phyloP scores from a whole-genome alignment of 1,139 yeast genomes.

The Saccharomyces hybrid region DNA sequence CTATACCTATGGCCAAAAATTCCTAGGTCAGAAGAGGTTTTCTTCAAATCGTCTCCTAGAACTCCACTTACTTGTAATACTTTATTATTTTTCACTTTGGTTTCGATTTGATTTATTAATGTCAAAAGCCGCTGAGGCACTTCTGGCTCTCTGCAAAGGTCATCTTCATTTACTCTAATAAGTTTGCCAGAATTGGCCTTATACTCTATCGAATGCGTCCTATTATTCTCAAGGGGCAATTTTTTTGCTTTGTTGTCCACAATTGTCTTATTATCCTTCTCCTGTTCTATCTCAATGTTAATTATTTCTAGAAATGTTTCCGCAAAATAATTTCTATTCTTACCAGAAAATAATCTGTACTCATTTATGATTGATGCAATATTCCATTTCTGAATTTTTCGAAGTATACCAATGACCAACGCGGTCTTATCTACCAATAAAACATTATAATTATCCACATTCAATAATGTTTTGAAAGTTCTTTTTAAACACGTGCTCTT shows the following conservation, averaged over 20 bases:
- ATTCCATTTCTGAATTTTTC: slow-evolving; percentile 85
- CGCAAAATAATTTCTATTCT: slow-evolving; percentile 66
- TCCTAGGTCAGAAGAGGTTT: slow-evolving; percentile 24
- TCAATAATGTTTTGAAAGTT: slow-evolving; percentile 54
- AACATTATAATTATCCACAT: slow-evolving; percentile 58
- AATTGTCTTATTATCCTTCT: slow-evolving; percentile 11
- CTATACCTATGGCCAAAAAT: slow-evolving; percentile 30
- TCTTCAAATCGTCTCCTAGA: slow-evolving; percentile 7
- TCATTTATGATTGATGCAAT: slow-evolving; percentile 78
- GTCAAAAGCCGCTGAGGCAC: slow-evolving; percentile 26
- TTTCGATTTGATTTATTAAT: slow-evolving; percentile 19
- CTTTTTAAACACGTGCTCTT: slow-evolving; percentile 49
- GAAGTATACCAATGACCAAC: slow-evolving; percentile 67
- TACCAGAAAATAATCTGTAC: slow-evolving; percentile 69
- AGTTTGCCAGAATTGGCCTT: slow-evolving; percentile 7
- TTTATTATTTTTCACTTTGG: slow-evolving; percentile 9
- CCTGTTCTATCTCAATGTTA: slow-evolving; percentile 42
- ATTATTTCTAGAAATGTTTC: slow-evolving; percentile 76
- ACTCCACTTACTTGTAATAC: slow-evolving; percentile 3
- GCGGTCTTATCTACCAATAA: slow-evolving; percentile 74
- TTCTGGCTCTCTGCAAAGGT: slow-evolving; percentile 24
- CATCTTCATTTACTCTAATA: slow-evolving; percentile 24
- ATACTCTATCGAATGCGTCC: slow-evolving; percentile 3
- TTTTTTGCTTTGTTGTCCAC: slow-evolving; percentile 2
- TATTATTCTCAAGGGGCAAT: background rate